These are phyloP conservation scores for Botryococcus braunii DNA, from an alignment of 163 green algal genomes.

Conservation along the genomic window DNA sequence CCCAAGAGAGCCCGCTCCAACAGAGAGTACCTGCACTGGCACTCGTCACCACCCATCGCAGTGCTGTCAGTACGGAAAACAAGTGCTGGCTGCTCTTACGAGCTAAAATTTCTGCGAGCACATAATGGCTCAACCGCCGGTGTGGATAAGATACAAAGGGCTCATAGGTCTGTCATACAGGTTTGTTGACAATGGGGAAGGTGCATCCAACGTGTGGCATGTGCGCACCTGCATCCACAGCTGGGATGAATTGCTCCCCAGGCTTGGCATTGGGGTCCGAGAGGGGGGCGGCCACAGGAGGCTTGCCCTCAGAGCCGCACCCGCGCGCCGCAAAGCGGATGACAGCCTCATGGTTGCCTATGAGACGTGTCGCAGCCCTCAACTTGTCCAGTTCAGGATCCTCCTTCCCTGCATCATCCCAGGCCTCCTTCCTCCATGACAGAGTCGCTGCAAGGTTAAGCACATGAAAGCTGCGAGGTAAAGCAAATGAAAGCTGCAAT, in stretches of 20 bases:
- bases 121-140: too few species aligned
- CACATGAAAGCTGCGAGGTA: too few species aligned
- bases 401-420: conserved; percentile 26
- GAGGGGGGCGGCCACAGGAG: conserved; percentile 60
- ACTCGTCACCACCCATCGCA: too few species aligned
- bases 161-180: too few species aligned
- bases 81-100: too few species aligned
- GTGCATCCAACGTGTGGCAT: background rate
- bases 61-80: too few species aligned
- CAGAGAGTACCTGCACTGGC: too few species aligned
- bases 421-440: background rate
- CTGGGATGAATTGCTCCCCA: conserved; percentile 26
- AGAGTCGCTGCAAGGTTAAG: too few species aligned
- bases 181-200: background rate
- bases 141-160: too few species aligned
- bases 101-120: too few species aligned
- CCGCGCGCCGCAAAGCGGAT: conserved; percentile 73
- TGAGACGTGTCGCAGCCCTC: conserved; percentile 28
- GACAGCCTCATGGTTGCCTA: conserved; percentile 64
- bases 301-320: conserved; percentile 46
- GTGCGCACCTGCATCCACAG: conserved; percentile 36
- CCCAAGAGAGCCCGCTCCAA: too few species aligned
- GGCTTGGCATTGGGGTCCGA: conserved; percentile 69
- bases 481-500: too few species aligned
- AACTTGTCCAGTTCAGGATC: conserved; percentile 18